These are phyloP conservation scores for Coleophoma cylindrospora DNA, from an alignment of 2,329 filamentous ascomycete species.

Conservation along the genomic window DNA sequence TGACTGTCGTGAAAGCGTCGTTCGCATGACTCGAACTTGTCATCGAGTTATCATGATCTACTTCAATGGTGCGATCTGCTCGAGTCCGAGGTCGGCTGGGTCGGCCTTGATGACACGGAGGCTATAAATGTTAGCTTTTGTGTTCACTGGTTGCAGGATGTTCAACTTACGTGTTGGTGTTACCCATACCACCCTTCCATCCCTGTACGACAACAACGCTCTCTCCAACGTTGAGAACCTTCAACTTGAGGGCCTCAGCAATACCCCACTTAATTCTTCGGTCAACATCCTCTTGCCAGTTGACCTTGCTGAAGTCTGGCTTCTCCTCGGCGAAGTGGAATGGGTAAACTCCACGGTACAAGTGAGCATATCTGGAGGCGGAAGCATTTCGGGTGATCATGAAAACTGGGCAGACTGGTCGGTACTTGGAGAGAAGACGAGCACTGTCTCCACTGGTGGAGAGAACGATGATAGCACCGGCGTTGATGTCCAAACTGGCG, in stretches of 20 bases:
- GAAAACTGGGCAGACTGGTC: slow-evolving; percentile 97
- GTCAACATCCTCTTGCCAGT: slow-evolving; percentile 99
- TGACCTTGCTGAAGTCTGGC: slow-evolving; percentile 87
- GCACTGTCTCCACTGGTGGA: slow-evolving; percentile 95
- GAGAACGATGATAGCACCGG: slow-evolving; percentile 90
- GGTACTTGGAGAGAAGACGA: slow-evolving; percentile 95
- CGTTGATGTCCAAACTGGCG: slow-evolving; percentile 92
- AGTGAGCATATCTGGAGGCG: slow-evolving; percentile 83
- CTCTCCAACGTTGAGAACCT: slow-evolving; percentile 67
- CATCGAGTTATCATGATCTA: background rate
- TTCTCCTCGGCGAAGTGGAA: slow-evolving; percentile 92
- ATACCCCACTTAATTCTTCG: slow-evolving; percentile 97
- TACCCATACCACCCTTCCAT: slow-evolving; percentile 87
- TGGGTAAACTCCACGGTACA: slow-evolving; percentile 97
- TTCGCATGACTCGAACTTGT: no score
- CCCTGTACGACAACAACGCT: slow-evolving; percentile 81
- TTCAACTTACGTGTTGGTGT: slow-evolving; percentile 67
- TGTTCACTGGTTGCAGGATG: background rate
- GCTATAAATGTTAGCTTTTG: slow-evolving; percentile 9
- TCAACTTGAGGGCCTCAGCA: slow-evolving; percentile 76
- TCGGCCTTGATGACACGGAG: slow-evolving; percentile 28
- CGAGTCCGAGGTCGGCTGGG: slow-evolving; percentile 20
- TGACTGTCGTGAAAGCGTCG: no score
- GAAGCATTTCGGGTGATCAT: slow-evolving; percentile 90
- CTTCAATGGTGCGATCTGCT: background rate